Evolutionary conservation across 2,329 filamentous ascomycete genomes (phyloP), one percentile per base, ranked within the genome.

Genomic region (Purpureocillium lavendulum): DNA sequence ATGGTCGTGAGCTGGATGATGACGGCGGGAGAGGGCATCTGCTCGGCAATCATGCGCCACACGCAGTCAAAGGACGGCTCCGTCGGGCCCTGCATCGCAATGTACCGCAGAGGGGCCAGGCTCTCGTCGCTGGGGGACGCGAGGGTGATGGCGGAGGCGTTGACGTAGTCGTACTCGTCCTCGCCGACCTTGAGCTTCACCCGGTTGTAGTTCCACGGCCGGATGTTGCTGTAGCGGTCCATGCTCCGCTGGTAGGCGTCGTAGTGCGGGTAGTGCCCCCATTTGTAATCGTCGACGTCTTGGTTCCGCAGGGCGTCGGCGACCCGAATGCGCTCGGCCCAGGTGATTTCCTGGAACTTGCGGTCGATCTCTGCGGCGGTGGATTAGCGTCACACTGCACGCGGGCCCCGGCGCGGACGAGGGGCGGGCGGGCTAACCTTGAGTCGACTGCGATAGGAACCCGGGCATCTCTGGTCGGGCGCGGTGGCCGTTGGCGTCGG

Each of bases 1-100:
- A 87, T 90, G 57, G 88, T 87, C 3, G 90, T 98, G 45, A 98
- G 76, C 86, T 97, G 96, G 41, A 97, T 82, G 39, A 97, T 82
- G 41, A 97, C 87, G 1, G 80, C 87, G 3, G 83, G 78, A 34
- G 81, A 79, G 18, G 66, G 55, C 38, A 73, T 61, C 60, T 94
- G 87, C 53, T 94, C 82, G 58, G 86, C 85, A 29, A 96, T 71
- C 92, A 98, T 98, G 55, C 92, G 86, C 86, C 90, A 98, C 48
- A 94, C 85, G 55, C 94, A 87, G 49, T 81, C 77, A 40, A 83
- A 72, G 13, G 84, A 86, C 18, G 77, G 75, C 43, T 71, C 62
- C 54, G 89, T 95, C 6, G 92, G 92, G 1, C 92, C 92, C 64
- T 94, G 87, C 59, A 94, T 96, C 38, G 89, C 92, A 50, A 98